phyloP scores from a whole-genome alignment of 2,329 filamentous ascomycete genomes.

The Aspergillus jensenii region DNA sequence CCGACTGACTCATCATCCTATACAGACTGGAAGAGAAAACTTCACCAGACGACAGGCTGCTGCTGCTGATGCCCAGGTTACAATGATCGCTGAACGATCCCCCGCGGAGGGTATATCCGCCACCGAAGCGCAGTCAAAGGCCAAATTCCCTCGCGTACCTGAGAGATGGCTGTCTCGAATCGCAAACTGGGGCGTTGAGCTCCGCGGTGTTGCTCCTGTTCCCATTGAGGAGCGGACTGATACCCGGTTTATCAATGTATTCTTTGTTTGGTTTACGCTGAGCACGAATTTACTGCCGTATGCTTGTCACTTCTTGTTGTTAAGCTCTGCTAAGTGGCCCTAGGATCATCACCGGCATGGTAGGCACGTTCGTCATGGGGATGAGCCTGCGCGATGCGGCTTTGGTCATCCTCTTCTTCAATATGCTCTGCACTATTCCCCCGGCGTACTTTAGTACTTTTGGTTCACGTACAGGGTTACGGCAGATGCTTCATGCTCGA shows the following conservation, averaged over 20 bases:
- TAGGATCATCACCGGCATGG: constrained; percentile 14
- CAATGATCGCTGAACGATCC: background rate
- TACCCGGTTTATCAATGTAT: constrained; percentile 11
- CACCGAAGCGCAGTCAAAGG: background rate
- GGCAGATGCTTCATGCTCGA: constrained; percentile 10
- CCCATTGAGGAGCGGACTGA: constrained; percentile 10
- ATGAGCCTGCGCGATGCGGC: constrained; percentile 11
- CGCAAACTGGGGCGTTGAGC: constrained; percentile 8
- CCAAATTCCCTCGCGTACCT: background rate
- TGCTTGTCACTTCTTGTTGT: background rate
- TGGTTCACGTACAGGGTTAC: constrained; percentile 7
- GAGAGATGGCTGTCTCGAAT: constrained; percentile 8
- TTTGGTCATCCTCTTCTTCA: constrained; percentile 13
- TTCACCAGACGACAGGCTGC: too few relatives aligned
- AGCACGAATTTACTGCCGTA: constrained; percentile 10
- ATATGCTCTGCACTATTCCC: constrained; percentile 3
- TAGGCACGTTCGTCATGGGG: constrained; percentile 5
- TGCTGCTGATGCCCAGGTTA: background rate
- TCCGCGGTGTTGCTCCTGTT: constrained; percentile 6
- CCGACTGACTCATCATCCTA: too few relatives aligned
- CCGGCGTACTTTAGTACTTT: constrained; percentile 12
- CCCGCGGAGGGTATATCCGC: background rate
- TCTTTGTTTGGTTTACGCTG: constrained; percentile 13
- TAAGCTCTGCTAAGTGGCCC: too few relatives aligned
- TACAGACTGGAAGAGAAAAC: too few relatives aligned